Evolutionary conservation across 805 yeast genomes (phyloP).

Genomic region (Pichia thaimueangensis): DNA sequence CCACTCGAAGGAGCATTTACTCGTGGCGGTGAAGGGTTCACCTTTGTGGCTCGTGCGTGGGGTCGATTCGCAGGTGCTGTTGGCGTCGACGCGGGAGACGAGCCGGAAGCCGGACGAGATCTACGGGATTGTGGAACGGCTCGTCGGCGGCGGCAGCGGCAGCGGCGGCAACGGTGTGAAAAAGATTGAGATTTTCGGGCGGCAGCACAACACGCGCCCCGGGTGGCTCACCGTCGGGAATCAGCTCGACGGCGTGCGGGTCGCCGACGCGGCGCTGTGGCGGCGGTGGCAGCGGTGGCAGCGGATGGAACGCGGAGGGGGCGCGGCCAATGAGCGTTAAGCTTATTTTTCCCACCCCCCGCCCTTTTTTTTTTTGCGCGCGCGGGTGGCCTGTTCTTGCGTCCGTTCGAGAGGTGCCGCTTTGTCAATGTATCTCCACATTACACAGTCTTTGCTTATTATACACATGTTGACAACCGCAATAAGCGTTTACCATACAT

Average conservation of each 20-base stretch:
- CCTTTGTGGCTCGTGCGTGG: conserved; percentile 64
- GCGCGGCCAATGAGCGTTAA: too few species aligned
- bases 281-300: conserved; percentile 11
- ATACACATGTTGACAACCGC: too few species aligned
- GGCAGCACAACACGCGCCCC: conserved; percentile 76
- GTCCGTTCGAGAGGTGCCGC: too few species aligned
- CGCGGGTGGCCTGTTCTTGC: too few species aligned
- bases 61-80: conserved; percentile 70
- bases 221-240: conserved; percentile 90
- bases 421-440: too few species aligned
- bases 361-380: too few species aligned
- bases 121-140: conserved; percentile 76
- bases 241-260: conserved; percentile 55
- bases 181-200: conserved; percentile 84
- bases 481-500: too few species aligned
- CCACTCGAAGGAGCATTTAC: conserved; percentile 86
- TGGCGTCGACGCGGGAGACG: conserved; percentile 81
- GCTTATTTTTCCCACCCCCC: too few species aligned
- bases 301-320: too few species aligned
- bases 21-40: conserved; percentile 79
- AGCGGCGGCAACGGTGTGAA: conserved; percentile 70
- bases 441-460: too few species aligned
- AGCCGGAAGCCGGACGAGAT: conserved; percentile 88
- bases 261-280: conserved; percentile 52
- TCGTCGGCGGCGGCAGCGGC: conserved; percentile 76